A percentile compares a stretch with the other conserved stretches of the same genome.
phyloP scores from a whole-genome alignment of 495 filamentous ascomycete genomes.

The Penicillium longicatenatum region DNA sequence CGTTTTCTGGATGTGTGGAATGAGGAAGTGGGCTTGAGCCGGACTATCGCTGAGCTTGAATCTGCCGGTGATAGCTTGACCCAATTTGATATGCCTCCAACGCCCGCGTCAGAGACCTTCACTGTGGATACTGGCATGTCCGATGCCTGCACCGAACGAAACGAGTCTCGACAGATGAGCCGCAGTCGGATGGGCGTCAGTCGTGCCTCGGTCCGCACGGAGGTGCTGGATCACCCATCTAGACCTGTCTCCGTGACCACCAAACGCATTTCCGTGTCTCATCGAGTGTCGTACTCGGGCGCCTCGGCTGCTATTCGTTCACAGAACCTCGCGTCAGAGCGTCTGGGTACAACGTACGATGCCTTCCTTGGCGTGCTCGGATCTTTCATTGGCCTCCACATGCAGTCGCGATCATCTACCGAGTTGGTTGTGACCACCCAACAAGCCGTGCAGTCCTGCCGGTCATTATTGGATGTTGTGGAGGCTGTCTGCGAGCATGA shows the following conservation, averaged over 20 bases:
- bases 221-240: conserved; percentile 34
- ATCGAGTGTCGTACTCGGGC: conserved; percentile 55
- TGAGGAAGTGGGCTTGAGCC: conserved; percentile 66
- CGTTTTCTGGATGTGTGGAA: conserved; percentile 90
- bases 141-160: conserved; percentile 31
- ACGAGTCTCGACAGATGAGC: conserved; percentile 39
- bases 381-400: conserved; percentile 87
- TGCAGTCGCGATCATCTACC: conserved; percentile 84
- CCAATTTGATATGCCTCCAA: conserved; percentile 59
- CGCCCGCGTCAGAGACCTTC: conserved; percentile 66
- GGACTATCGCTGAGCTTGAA: conserved; percentile 63
- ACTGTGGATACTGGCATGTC: conserved; percentile 23
- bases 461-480: conserved; percentile 73
- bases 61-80: conserved; percentile 25
- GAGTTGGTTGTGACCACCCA: conserved; percentile 76
- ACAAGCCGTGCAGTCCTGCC: conserved; percentile 80
- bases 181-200: conserved; percentile 43
- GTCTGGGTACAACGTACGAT: conserved; percentile 77
- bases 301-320: conserved; percentile 46
- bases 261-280: conserved; percentile 58
- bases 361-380: conserved; percentile 84
- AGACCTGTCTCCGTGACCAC: conserved; percentile 39
- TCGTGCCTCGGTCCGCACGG: conserved; percentile 40
- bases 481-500: conserved; percentile 82
- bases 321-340: conserved; percentile 61